Percentiles rank a stretch among this genome's conserved stretches.
phyloP scores from a whole-genome alignment of 2,329 filamentous ascomycete species.

The Ceratocystis alfenasii region DNA sequence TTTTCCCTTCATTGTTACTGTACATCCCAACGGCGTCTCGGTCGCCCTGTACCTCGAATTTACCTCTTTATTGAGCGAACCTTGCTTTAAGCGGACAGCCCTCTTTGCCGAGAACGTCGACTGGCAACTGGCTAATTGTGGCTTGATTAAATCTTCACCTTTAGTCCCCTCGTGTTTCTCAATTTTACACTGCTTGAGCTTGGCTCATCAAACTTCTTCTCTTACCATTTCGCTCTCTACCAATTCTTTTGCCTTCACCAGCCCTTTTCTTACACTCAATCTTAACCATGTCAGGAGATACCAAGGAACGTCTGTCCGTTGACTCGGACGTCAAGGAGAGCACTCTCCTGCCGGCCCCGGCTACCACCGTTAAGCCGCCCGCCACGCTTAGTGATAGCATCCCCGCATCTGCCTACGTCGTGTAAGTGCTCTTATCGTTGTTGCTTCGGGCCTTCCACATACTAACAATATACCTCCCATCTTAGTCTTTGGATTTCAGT shows the following conservation, averaged over 20 bases:
- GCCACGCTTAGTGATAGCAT: conserved; percentile 57
- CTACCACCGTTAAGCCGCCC: conserved; percentile 60
- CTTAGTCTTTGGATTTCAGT: conserved; percentile 62
- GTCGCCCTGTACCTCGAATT: background rate
- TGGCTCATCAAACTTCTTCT: too few relatives aligned
- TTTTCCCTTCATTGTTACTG: background rate
- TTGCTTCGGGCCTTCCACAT: background rate
- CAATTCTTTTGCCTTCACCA: conserved; percentile 22
- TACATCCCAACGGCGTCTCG: background rate
- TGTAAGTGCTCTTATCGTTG: conserved; percentile 35
- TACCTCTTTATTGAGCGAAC: background rate
- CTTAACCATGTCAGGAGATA: conserved; percentile 42
- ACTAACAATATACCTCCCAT: conserved; percentile 7
- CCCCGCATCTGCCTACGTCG: conserved; percentile 77
- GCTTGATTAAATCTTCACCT: background rate
- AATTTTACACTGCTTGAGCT: background rate
- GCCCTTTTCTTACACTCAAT: conserved; percentile 13
- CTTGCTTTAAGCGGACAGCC: too few relatives aligned
- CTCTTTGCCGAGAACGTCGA: too few relatives aligned
- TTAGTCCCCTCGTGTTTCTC: background rate
- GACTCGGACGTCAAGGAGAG: conserved; percentile 49
- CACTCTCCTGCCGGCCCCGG: conserved; percentile 46
- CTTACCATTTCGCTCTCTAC: background rate
- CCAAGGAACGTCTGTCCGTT: conserved; percentile 75
- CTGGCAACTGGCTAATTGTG: too few relatives aligned